Evolutionary conservation across 805 yeast genomes (phyloP).

Genomic region (Lipomyces orientalis): DNA sequence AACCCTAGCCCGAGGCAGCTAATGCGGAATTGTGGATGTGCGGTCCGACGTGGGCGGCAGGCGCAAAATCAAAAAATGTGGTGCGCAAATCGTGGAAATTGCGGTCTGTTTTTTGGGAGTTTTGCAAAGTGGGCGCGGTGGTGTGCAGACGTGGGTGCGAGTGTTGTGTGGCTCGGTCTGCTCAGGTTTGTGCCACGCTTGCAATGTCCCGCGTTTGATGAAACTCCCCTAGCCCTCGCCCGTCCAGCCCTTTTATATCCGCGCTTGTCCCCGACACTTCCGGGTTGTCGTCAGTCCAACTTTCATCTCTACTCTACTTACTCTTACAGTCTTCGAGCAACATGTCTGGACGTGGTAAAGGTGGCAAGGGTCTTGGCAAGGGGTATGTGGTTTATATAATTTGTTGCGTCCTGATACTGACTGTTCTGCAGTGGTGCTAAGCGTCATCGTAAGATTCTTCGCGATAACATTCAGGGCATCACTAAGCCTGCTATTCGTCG

Average conservation of each 20-base stretch:
- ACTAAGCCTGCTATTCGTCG: slow-evolving; percentile 99
- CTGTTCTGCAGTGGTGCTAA: slow-evolving; percentile 79
- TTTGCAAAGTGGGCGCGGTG: slow-evolving; percentile 7
- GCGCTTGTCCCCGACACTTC: slow-evolving; percentile 4
- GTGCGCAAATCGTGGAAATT: slow-evolving; percentile 22
- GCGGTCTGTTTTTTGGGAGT: slow-evolving; percentile 17
- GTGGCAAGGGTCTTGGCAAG: slow-evolving; percentile 99
- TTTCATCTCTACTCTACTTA: slow-evolving; percentile 2
- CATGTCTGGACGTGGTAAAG: slow-evolving; percentile 99
- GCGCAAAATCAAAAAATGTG: slow-evolving; percentile 3
- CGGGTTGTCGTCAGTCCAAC: background rate
- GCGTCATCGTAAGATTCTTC: slow-evolving; percentile 99
- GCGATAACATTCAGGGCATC: slow-evolving; percentile 99
- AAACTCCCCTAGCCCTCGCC: slow-evolving; percentile 29
- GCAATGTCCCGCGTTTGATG: slow-evolving; percentile 20
- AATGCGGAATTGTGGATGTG: background rate
- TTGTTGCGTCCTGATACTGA: background rate
- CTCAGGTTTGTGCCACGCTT: too few species aligned
- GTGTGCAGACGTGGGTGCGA: slow-evolving; percentile 15
- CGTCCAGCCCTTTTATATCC: slow-evolving; percentile 22
- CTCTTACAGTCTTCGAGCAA: slow-evolving; percentile 37
- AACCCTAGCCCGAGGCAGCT: slow-evolving; percentile 27
- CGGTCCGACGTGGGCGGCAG: slow-evolving; percentile 6
- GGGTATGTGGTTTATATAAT: slow-evolving; percentile 46
- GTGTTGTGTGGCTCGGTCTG: background rate